Conservation (phyloP, 2,329 filamentous ascomycete species). For the Ascochyta rabiei region DNA sequence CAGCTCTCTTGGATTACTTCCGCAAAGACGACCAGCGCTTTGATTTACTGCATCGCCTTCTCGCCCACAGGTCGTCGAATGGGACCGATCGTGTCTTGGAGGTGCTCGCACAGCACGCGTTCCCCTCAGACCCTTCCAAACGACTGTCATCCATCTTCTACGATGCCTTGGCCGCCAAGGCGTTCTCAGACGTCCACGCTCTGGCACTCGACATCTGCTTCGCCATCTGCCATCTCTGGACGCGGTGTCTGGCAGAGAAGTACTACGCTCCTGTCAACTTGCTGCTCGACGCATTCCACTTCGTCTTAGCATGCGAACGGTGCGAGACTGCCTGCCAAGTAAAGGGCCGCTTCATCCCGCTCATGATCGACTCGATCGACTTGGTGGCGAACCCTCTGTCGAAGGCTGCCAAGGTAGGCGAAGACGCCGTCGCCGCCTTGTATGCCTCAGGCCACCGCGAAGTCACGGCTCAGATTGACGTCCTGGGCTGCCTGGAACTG, state of each 20-base stretch:
- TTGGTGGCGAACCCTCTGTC: constrained; percentile 60
- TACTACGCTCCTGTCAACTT: constrained; percentile 68
- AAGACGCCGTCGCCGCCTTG: constrained; percentile 32
- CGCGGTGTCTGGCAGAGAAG: constrained; percentile 67
- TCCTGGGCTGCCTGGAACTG: constrained; percentile 67
- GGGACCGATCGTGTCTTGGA: constrained; percentile 70
- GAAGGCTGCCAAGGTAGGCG: constrained; percentile 42
- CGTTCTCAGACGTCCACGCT: constrained; percentile 56
- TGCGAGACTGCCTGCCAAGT: constrained; percentile 64
- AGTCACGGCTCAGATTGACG: constrained; percentile 66
- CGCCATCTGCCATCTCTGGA: constrained; percentile 71
- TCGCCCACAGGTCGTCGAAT: constrained; percentile 65
- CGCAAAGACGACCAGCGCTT: constrained; percentile 48
- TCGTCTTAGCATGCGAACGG: constrained; percentile 68
- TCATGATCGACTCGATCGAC: constrained; percentile 56
- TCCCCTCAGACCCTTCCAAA: constrained; percentile 62
- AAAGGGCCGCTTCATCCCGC: constrained; percentile 59
- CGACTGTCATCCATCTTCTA: constrained; percentile 72
- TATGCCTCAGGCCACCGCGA: constrained; percentile 48
- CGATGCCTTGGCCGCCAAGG: constrained; percentile 65
- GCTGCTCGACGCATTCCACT: constrained; percentile 67
- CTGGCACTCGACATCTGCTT: constrained; percentile 69
- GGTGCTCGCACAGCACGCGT: constrained; percentile 66
- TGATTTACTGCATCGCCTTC: constrained; percentile 63
- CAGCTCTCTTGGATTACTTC: constrained; percentile 46